Evolutionary conservation across 2,329 filamentous ascomycete genomes (phyloP).

Genomic region (Trichophyton simii): DNA sequence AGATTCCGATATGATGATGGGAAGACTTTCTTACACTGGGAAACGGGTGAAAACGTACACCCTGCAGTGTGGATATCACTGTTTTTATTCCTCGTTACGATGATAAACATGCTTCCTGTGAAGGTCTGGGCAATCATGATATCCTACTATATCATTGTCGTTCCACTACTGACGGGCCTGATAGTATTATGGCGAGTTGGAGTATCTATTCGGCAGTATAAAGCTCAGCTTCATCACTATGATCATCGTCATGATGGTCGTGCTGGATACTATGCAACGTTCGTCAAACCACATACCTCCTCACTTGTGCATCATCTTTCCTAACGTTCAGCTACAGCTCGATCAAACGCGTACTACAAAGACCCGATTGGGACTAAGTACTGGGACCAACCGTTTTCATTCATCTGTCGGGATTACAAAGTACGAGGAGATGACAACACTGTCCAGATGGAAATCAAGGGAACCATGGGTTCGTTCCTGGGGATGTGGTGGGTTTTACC

Average conservation of each 20-base stretch:
- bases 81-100: constrained; percentile 22
- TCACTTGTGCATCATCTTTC: background rate
- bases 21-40: constrained; percentile 22
- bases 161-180: background rate
- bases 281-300: constrained; percentile 15
- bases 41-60: constrained; percentile 19
- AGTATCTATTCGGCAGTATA: constrained; percentile 25
- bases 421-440: constrained; percentile 23
- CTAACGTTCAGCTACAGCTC: constrained; percentile 18
- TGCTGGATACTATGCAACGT: constrained; percentile 28
- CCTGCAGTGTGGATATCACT: constrained; percentile 30
- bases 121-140: constrained; percentile 13
- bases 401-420: constrained; percentile 26
- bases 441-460: constrained; percentile 21
- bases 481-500: constrained; percentile 25
- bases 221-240: constrained; percentile 30
- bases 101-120: constrained; percentile 29
- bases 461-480: constrained; percentile 27
- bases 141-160: background rate
- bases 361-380: constrained; percentile 26
- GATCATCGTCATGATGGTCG: constrained; percentile 33
- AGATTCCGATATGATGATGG: constrained; percentile 27
- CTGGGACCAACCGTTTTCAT: constrained; percentile 27
- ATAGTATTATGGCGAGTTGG: constrained; percentile 28
- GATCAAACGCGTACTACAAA: constrained; percentile 26